Conservation (phyloP, 306 rosid species). For the Gastrolobium villosum region DNA sequence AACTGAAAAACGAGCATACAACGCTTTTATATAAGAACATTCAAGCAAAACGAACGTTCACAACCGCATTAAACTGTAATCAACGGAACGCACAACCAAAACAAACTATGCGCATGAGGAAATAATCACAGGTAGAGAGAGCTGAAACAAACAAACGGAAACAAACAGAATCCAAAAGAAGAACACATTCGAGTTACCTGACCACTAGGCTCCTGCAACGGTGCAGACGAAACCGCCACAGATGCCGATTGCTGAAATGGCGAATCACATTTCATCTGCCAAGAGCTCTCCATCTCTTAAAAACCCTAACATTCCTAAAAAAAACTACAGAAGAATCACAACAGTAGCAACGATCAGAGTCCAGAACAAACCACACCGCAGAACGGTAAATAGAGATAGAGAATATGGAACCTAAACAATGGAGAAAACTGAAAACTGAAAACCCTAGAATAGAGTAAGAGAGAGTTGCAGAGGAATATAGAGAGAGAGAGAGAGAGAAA, state of each 20-base stretch:
- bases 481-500: not conserved
- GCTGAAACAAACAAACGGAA: not conserved
- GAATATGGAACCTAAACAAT: not conserved
- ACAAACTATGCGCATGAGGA: not conserved
- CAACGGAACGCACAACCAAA: not conserved
- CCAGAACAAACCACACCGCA: not conserved
- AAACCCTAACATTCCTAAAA: slow-evolving; percentile 27
- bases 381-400: not conserved
- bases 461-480: not conserved
- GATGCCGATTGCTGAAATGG: slow-evolving; percentile 40
- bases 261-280: slow-evolving; percentile 41
- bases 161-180: not conserved
- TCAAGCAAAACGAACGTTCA: not conserved
- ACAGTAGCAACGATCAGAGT: slow-evolving; percentile 2
- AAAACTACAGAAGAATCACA: not conserved
- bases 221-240: slow-evolving; percentile 18
- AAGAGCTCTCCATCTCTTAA: slow-evolving; percentile 27
- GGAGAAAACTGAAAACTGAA: not conserved
- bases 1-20: not conserved
- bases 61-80: not conserved
- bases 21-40: not conserved
- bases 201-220: slow-evolving; percentile 7
- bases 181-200: slow-evolving; percentile 35
- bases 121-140: not conserved
- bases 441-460: slow-evolving; percentile 6